These are phyloP conservation scores for Coniella lustricola DNA, from an alignment of 2,329 filamentous ascomycete species.

Conservation along the genomic window DNA sequence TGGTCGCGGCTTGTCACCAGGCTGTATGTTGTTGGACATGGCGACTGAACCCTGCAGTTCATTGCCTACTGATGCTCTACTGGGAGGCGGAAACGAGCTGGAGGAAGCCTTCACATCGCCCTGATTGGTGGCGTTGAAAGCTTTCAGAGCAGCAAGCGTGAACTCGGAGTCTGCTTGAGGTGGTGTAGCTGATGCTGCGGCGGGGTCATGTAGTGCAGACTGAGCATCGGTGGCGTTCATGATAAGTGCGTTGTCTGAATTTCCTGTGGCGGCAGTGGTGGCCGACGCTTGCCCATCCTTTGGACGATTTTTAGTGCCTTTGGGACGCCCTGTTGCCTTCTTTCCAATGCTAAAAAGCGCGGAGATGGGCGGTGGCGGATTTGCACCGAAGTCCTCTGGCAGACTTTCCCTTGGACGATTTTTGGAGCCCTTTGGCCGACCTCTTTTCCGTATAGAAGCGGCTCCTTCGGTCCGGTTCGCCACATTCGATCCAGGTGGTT, in stretches of 20 bases:
- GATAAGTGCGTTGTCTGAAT: neutral
- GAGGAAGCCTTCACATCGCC: neutral
- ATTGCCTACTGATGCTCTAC: neutral
- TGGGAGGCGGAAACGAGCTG: slow-evolving; percentile 14
- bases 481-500: slow-evolving; percentile 1
- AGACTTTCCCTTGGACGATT: slow-evolving; percentile 35
- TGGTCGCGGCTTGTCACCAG: neutral
- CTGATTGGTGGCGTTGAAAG: slow-evolving; percentile 1
- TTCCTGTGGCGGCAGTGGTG: neutral
- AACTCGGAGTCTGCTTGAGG: slow-evolving; percentile 8
- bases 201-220: neutral
- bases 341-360: slow-evolving; percentile 13
- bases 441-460: slow-evolving; percentile 31
- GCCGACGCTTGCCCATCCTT: slow-evolving; percentile 19
- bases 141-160: slow-evolving; percentile 8
- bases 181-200: neutral
- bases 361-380: slow-evolving; percentile 6
- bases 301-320: slow-evolving; percentile 38
- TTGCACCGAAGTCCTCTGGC: neutral
- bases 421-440: slow-evolving; percentile 46
- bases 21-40: neutral
- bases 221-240: neutral
- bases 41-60: neutral
- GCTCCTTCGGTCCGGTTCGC: slow-evolving; percentile 13
- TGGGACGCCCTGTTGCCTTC: slow-evolving; percentile 28